phyloP scores from a whole-genome alignment of 2,329 filamentous ascomycete species.

The Alternaria sp. region DNA sequence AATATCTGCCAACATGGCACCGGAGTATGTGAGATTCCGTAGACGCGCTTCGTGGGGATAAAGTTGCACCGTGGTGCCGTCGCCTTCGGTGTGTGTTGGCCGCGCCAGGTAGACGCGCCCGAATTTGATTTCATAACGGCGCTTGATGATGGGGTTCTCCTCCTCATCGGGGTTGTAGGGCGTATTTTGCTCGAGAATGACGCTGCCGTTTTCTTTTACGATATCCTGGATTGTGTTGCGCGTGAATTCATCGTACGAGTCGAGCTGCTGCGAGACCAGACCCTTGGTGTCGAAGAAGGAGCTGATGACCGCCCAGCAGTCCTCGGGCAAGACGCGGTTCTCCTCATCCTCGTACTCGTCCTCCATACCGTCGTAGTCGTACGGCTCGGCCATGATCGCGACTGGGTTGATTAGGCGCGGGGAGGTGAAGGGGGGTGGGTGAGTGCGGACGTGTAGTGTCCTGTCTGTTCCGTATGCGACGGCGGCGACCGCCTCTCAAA shows the following conservation, averaged over 20 bases:
- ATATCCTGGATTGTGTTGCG: constrained; percentile 93
- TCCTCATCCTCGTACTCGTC: constrained; percentile 67
- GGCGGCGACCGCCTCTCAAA: constrained; percentile 34
- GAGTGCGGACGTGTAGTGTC: constrained; percentile 20
- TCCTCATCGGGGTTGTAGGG: constrained; percentile 74
- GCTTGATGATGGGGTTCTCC: constrained; percentile 76
- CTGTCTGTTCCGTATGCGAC: constrained; percentile 28
- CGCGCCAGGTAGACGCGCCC: constrained; percentile 87
- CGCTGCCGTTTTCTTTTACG: constrained; percentile 86
- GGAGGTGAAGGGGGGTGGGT: constrained; percentile 6
- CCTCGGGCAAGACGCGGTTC: constrained; percentile 83
- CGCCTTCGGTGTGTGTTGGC: constrained; percentile 90
- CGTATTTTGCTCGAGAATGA: constrained; percentile 92
- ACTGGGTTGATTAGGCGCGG: constrained; percentile 7
- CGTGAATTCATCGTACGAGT: constrained; percentile 98
- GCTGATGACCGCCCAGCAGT: constrained; percentile 97
- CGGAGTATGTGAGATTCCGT: constrained; percentile 94
- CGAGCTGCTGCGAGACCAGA: constrained; percentile 94
- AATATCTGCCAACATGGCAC: constrained; percentile 88
- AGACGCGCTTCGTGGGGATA: constrained; percentile 94
- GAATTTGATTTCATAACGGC: constrained; percentile 94
- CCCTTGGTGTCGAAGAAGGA: constrained; percentile 97
- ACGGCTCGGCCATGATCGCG: constrained; percentile 56
- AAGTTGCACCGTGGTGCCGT: constrained; percentile 84
- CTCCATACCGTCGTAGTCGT: constrained; percentile 38